Evolutionary conservation across 306 rosid species (phyloP).

Genomic region (Corylus heterophylla): DNA sequence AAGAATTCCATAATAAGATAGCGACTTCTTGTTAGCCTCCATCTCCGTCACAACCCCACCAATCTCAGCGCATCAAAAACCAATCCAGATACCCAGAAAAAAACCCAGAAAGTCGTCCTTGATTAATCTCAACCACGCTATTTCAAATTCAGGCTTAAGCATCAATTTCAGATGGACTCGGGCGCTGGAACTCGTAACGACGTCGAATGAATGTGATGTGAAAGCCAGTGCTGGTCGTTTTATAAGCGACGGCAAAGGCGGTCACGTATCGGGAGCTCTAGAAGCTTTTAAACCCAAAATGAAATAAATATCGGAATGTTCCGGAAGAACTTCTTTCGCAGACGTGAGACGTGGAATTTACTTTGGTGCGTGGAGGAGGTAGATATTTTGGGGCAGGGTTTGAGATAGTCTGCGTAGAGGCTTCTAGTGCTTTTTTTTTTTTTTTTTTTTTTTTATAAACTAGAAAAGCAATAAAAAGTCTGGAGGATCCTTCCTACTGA

Average conservation of each 20-base stretch:
- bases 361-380: neutral
- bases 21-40: conserved; percentile 22
- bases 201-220: neutral
- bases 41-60: conserved; percentile 18
- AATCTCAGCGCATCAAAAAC: neutral
- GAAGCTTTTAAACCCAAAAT: conserved; percentile 14
- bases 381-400: neutral
- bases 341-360: too few relatives aligned
- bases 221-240: neutral
- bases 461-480: too few relatives aligned
- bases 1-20: conserved; percentile 59
- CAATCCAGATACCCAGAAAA: neutral
- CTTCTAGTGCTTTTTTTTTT: neutral
- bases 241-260: conserved; percentile 11
- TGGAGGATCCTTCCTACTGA: too few relatives aligned
- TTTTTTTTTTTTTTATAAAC: too few relatives aligned
- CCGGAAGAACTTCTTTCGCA: conserved; percentile 12
- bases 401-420: neutral
- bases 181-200: too few relatives aligned
- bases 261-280: conserved; percentile 12
- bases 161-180: neutral
- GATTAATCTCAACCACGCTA: neutral
- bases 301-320: conserved; percentile 34
- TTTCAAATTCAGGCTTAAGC: neutral
- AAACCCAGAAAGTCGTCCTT: neutral